Percentiles rank a stretch among this genome's conserved stretches.
These are phyloP conservation scores for Ceratobasidium sp. DNA, from an alignment of 1,284 basidiomycete genomes.

Conservation along the genomic window DNA sequence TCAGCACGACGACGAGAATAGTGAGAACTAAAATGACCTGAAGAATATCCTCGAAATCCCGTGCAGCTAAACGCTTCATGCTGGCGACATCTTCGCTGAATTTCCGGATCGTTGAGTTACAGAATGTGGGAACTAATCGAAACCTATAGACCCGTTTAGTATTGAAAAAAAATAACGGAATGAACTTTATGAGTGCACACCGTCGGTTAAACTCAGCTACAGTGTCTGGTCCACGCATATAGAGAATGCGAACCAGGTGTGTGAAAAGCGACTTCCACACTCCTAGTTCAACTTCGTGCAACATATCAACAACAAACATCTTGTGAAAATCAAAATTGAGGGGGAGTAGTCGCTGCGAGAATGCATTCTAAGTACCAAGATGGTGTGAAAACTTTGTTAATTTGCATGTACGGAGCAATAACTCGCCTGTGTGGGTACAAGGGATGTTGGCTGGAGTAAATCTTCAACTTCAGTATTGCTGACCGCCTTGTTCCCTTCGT, in stretches of 20 bases:
- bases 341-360: constrained; percentile 3
- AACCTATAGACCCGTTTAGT: constrained; percentile 17
- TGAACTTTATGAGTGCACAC: neutral
- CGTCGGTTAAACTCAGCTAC: constrained; percentile 43
- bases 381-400: neutral
- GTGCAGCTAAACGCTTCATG: constrained; percentile 46
- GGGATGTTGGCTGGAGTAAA: constrained; percentile 17
- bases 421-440: constrained; percentile 44
- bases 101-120: constrained; percentile 44
- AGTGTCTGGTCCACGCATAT: constrained; percentile 45
- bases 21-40: neutral
- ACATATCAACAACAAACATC: constrained; percentile 53
- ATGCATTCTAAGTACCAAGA: constrained; percentile 31
- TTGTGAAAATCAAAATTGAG: constrained; percentile 27
- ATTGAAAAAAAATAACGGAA: neutral
- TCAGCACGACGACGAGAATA: too few relatives aligned
- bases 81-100: constrained; percentile 46
- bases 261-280: constrained; percentile 58
- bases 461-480: constrained; percentile 16
- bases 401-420: too few relatives aligned
- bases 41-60: constrained; percentile 46
- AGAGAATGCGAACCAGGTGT: constrained; percentile 58
- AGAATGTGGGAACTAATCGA: constrained; percentile 44
- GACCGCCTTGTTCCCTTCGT: constrained; percentile 18
- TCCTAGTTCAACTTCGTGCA: constrained; percentile 61